Conservation (phyloP, 371 early-diverging fungal species). For the Rhizomucor miehei region DNA sequence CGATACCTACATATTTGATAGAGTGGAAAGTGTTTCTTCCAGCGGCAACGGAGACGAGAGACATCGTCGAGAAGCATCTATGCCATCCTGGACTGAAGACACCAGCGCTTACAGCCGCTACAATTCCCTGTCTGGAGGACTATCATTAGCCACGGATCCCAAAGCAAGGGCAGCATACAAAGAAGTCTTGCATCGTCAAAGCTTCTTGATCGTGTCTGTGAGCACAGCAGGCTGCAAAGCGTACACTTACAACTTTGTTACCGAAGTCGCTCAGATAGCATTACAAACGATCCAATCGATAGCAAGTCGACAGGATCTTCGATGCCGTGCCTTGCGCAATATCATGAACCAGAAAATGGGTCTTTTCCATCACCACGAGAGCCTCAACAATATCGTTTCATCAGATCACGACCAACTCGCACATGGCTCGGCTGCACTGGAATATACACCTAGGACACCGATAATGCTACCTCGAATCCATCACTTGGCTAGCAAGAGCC, state of each 20-base stretch:
- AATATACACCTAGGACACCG: background rate
- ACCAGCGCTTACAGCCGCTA: too few relatives aligned
- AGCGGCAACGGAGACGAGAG: too few relatives aligned
- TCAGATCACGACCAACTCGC: conserved; percentile 15
- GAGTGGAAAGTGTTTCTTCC: too few relatives aligned
- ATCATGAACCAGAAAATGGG: conserved; percentile 72
- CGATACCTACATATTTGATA: too few relatives aligned
- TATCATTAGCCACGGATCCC: too few relatives aligned
- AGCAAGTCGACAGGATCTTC: conserved; percentile 30
- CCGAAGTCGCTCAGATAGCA: conserved; percentile 50
- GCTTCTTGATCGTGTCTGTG: conserved; percentile 57
- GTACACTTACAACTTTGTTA: conserved; percentile 72
- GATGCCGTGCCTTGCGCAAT: conserved; percentile 21
- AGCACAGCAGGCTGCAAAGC: conserved; percentile 49
- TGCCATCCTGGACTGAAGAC: too few relatives aligned
- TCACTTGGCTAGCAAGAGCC: too few relatives aligned
- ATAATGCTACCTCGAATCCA: too few relatives aligned
- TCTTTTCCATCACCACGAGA: conserved; percentile 51
- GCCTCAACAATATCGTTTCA: too few relatives aligned
- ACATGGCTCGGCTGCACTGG: background rate
- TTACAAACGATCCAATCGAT: conserved; percentile 34
- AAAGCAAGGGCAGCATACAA: background rate
- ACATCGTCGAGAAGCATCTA: too few relatives aligned
- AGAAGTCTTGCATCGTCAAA: conserved; percentile 29
- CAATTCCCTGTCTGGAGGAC: too few relatives aligned